Percentiles rank a stretch among this genome's conserved stretches.
These are phyloP conservation scores for Nitzschia putrida DNA, from an alignment of 108 stramenopile genomes.

Conservation along the genomic window DNA sequence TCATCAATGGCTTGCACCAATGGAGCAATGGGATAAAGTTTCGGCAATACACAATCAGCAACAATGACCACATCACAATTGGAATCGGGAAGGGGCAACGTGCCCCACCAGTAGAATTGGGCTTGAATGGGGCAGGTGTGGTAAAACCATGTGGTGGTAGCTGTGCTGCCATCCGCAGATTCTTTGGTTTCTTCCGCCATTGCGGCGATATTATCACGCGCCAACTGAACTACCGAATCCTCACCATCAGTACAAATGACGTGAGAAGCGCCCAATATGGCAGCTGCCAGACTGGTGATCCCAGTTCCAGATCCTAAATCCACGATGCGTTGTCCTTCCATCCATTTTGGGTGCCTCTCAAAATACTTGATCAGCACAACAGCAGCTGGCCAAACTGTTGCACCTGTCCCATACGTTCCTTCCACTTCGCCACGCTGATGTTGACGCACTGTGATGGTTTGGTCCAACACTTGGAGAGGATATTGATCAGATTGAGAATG, in stretches of 20 bases:
- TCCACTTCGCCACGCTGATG: conserved; percentile 81
- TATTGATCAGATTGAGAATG: conserved; percentile 63
- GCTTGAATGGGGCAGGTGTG: conserved; percentile 36
- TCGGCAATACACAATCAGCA: conserved; percentile 89
- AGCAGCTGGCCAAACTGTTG: conserved; percentile 90
- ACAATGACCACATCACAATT: conserved; percentile 71
- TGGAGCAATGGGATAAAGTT: conserved; percentile 90
- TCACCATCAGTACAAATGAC: conserved; percentile 84
- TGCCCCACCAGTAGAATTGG: conserved; percentile 74
- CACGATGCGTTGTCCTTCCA: conserved; percentile 49
- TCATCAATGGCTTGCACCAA: conserved; percentile 79
- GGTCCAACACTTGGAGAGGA: conserved; percentile 40
- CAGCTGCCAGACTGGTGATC: conserved; percentile 76
- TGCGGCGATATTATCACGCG: conserved; percentile 55
- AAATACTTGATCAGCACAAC: conserved; percentile 84
- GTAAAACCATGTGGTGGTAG: neutral
- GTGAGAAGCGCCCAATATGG: conserved; percentile 64
- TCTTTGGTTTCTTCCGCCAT: conserved; percentile 19
- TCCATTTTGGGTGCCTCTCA: conserved; percentile 43
- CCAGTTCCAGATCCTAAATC: conserved; percentile 88
- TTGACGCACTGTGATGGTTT: conserved; percentile 61
- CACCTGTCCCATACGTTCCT: conserved; percentile 87
- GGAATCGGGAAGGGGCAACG: conserved; percentile 22
- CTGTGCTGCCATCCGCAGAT: neutral
- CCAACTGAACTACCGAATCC: conserved; percentile 66